Conservation (phyloP, 2,329 filamentous ascomycete genomes). For the Bipolaris gigantea region DNA sequence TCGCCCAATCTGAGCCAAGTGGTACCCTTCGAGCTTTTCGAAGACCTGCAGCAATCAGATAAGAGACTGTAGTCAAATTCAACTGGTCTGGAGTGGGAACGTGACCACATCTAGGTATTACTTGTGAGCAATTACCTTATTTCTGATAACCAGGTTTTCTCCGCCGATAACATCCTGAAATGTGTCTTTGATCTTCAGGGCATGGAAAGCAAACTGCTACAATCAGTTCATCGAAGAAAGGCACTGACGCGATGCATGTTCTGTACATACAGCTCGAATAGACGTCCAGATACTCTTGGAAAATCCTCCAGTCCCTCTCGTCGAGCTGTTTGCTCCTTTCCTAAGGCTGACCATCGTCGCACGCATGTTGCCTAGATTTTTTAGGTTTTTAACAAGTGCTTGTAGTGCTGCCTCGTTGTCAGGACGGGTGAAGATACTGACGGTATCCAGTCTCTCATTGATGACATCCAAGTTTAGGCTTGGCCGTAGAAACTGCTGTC, state of each 20-base stretch:
- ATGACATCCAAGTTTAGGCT: constrained; percentile 70
- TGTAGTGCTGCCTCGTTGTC: constrained; percentile 65
- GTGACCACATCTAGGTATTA: no score
- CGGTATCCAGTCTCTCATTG: constrained; percentile 68
- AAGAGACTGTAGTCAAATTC: neutral
- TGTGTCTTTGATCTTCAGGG: constrained; percentile 68
- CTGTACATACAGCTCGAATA: constrained; percentile 56
- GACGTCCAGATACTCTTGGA: constrained; percentile 72
- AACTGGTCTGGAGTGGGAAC: neutral
- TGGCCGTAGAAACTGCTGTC: constrained; percentile 81
- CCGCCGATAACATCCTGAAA: constrained; percentile 61
- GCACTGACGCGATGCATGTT: neutral
- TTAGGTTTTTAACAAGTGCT: constrained; percentile 63
- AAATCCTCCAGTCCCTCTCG: constrained; percentile 57
- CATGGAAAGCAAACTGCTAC: constrained; percentile 67
- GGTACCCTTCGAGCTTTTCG: constrained; percentile 59
- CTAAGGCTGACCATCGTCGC: constrained; percentile 68
- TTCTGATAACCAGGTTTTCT: constrained; percentile 56
- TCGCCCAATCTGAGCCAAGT: constrained; percentile 67
- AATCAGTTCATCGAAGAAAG: neutral
- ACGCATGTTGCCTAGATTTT: constrained; percentile 75
- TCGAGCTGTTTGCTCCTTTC: constrained; percentile 69
- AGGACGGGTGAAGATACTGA: constrained; percentile 66
- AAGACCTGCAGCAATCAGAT: constrained; percentile 53
- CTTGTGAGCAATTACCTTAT: constrained; percentile 50